Percentiles rank a stretch among this genome's conserved stretches.
phyloP scores from a whole-genome alignment of 805 yeast genomes.

The Priceomyces fermenticarens region DNA sequence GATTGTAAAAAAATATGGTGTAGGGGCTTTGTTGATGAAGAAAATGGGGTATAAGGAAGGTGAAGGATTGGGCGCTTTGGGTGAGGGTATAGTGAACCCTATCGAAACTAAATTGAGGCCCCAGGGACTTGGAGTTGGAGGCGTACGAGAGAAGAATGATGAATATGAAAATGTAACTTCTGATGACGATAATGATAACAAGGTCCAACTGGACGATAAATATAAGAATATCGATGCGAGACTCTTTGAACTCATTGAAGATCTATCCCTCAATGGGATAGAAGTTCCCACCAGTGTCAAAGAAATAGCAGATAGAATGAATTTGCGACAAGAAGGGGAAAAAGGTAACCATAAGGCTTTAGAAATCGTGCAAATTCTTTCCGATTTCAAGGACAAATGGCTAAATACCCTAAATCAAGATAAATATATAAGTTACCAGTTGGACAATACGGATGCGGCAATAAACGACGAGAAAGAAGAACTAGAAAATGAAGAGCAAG shows the following conservation, averaged over 20 bases:
- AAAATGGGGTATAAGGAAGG: conserved; percentile 90
- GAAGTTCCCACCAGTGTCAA: conserved; percentile 36
- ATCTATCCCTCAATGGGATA: conserved; percentile 30
- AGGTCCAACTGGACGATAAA: conserved; percentile 15
- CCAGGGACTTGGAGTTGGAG: conserved; percentile 75
- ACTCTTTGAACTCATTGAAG: conserved; percentile 34
- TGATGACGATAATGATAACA: conserved; percentile 16
- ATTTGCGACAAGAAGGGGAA: conserved; percentile 1
- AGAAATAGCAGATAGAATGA: conserved; percentile 25
- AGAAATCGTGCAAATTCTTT: conserved; percentile 6
- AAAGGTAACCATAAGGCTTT: conserved; percentile 8
- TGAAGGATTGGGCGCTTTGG: conserved; percentile 72
- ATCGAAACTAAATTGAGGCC: conserved; percentile 68
- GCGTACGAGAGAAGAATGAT: conserved; percentile 34
- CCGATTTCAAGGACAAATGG: conserved; percentile 12
- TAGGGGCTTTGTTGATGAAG: conserved; percentile 75
- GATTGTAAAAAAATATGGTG: conserved; percentile 53
- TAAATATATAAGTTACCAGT: conserved; percentile 8
- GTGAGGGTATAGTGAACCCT: conserved; percentile 78
- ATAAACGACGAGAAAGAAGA: neutral
- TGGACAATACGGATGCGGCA: conserved; percentile 3
- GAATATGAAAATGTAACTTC: conserved; percentile 8
- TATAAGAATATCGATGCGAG: conserved; percentile 10
- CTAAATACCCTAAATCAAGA: conserved; percentile 10
- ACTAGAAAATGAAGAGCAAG: neutral